phyloP scores from a whole-genome alignment of 371 early-diverging fungal species.

The Quaeritorhiza haematococci region DNA sequence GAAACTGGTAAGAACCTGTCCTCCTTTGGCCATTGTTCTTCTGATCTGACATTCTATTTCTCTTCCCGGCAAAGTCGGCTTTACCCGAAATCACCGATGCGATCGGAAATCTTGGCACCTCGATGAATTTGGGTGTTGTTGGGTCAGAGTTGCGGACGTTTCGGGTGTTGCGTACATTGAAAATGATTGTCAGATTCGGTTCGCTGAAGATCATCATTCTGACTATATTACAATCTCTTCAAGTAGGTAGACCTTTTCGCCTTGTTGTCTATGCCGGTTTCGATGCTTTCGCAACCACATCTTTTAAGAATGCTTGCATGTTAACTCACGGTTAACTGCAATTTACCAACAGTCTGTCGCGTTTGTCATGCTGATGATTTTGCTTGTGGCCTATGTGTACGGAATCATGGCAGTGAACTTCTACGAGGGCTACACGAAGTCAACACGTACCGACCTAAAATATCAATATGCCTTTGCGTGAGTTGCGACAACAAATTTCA shows the following conservation, averaged over 20 bases:
- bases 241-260: constrained; percentile 14
- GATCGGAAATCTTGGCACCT: constrained; percentile 6
- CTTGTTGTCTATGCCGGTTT: background rate
- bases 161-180: constrained; percentile 28
- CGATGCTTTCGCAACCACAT: too few relatives aligned
- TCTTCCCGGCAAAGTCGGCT: too few relatives aligned
- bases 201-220: constrained; percentile 32
- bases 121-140: background rate
- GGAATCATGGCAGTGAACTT: constrained; percentile 31
- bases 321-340: too few relatives aligned
- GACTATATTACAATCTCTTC: constrained; percentile 36
- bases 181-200: constrained; percentile 28
- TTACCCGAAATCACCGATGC: constrained; percentile 26
- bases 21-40: background rate
- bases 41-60: too few relatives aligned
- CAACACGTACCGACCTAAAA: constrained; percentile 4
- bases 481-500: background rate
- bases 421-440: constrained; percentile 18
- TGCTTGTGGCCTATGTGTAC: constrained; percentile 28
- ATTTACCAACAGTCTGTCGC: constrained; percentile 40
- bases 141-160: constrained; percentile 18
- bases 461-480: constrained; percentile 25
- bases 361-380: constrained; percentile 29
- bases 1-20: background rate
- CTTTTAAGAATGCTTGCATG: too few relatives aligned